Conservation (phyloP, 345 rosid genomes). For the Aquilaria sinensis region DNA sequence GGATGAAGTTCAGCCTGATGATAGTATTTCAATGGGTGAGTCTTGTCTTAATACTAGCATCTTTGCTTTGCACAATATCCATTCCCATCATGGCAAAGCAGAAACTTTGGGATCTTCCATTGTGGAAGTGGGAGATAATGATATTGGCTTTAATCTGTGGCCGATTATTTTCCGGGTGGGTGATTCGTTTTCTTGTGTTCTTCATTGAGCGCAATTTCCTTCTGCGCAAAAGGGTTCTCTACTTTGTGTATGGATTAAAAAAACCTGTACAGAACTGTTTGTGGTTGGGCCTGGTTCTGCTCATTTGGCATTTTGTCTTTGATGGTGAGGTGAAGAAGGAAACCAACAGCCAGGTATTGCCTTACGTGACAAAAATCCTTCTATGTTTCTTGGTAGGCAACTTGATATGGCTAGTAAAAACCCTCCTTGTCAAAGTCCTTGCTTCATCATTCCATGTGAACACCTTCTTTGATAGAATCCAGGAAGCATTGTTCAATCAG, state of each 20-base stretch:
- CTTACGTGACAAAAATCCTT: conserved; percentile 30
- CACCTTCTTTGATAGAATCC: conserved; percentile 48
- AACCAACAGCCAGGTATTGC: conserved; percentile 28
- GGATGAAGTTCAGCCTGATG: conserved; percentile 11
- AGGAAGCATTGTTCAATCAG: conserved; percentile 41
- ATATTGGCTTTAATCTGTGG: conserved; percentile 37
- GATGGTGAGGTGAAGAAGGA: conserved; percentile 22
- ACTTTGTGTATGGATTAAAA: conserved; percentile 47
- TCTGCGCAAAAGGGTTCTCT: conserved; percentile 36
- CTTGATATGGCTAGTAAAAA: conserved; percentile 42
- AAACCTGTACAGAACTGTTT: conserved; percentile 35
- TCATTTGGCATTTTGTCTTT: conserved; percentile 31
- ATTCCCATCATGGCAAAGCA: conserved; percentile 21
- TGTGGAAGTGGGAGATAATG: conserved; percentile 49
- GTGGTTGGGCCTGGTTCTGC: conserved; percentile 34
- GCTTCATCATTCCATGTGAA: conserved; percentile 43
- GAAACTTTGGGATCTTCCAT: conserved; percentile 37
- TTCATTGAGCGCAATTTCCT: conserved; percentile 32
- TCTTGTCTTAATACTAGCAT: conserved; percentile 23
- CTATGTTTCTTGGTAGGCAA: conserved; percentile 35
- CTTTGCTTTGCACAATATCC: conserved; percentile 25
- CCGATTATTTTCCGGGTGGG: conserved; percentile 35
- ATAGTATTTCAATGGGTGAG: conserved; percentile 25
- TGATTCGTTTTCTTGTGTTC: conserved; percentile 29
- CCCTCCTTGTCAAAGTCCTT: conserved; percentile 39